Conservation (phyloP, 2,329 filamentous ascomycete genomes). For the Cladosporium sp. region DNA sequence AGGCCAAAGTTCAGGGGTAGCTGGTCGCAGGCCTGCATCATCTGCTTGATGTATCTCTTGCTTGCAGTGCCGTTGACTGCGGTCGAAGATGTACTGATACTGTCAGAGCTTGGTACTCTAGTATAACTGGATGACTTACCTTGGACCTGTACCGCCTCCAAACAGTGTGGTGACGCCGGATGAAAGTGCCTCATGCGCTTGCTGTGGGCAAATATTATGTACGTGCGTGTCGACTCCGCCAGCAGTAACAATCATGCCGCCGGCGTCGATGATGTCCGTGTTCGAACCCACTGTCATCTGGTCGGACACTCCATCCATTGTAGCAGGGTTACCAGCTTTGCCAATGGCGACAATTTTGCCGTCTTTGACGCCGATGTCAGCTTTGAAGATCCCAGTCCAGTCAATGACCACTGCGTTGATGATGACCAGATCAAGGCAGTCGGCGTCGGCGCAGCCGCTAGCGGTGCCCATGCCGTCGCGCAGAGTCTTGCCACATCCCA, state of each 20-base stretch:
- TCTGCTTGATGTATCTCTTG: slow-evolving; percentile 75
- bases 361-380: slow-evolving; percentile 86
- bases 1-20: slow-evolving; percentile 87
- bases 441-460: slow-evolving; percentile 68
- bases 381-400: slow-evolving; percentile 89
- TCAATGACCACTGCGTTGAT: slow-evolving; percentile 86
- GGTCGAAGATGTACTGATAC: slow-evolving; percentile 71
- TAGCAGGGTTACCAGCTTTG: slow-evolving; percentile 89
- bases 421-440: slow-evolving; percentile 78
- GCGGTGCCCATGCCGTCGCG: slow-evolving; percentile 94
- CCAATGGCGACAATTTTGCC: slow-evolving; percentile 83
- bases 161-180: slow-evolving; percentile 86
- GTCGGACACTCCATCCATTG: slow-evolving; percentile 81
- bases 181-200: slow-evolving; percentile 75
- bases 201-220: slow-evolving; percentile 91
- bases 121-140: not conserved
- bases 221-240: slow-evolving; percentile 86
- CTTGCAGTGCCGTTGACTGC: slow-evolving; percentile 91
- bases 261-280: slow-evolving; percentile 88
- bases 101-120: slow-evolving; percentile 47
- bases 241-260: slow-evolving; percentile 84
- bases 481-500: slow-evolving; percentile 88
- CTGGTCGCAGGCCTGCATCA: slow-evolving; percentile 81
- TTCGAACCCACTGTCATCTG: slow-evolving; percentile 79
- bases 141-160: slow-evolving; percentile 83